Evolutionary conservation across 352 stramenopile genomes (phyloP).

Genomic region (Pythium rishiriense): DNA sequence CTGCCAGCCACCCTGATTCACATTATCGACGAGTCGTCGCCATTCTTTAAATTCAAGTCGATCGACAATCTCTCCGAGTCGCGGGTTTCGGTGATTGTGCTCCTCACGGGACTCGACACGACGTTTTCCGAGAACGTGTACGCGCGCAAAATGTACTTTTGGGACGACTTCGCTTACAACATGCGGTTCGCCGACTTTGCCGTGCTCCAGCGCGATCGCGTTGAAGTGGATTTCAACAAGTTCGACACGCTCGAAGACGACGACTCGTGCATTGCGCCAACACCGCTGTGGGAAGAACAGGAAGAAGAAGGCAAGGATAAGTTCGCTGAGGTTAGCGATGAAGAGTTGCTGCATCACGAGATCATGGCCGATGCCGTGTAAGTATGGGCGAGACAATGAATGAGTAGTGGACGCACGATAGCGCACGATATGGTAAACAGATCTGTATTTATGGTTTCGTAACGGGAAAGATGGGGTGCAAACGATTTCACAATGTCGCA

Average conservation of each 20-base stretch:
- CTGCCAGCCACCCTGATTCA: slow-evolving; percentile 80
- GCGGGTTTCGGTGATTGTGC: slow-evolving; percentile 71
- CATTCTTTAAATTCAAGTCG: slow-evolving; percentile 77
- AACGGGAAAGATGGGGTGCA: background rate
- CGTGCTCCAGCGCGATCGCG: slow-evolving; percentile 60
- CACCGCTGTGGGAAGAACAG: slow-evolving; percentile 20
- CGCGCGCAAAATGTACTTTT: slow-evolving; percentile 88
- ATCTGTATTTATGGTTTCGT: slow-evolving; percentile 24
- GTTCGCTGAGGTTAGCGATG: background rate
- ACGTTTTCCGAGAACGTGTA: slow-evolving; percentile 88
- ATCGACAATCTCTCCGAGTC: slow-evolving; percentile 71
- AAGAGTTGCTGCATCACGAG: background rate
- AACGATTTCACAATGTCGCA: background rate
- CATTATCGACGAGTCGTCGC: slow-evolving; percentile 77
- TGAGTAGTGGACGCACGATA: too few species aligned
- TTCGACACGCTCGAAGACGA: slow-evolving; percentile 52
- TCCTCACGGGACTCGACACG: slow-evolving; percentile 82
- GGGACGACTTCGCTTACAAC: slow-evolving; percentile 83
- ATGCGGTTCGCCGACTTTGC: slow-evolving; percentile 79
- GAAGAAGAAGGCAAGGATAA: background rate
- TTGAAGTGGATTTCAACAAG: slow-evolving; percentile 66
- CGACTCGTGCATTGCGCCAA: slow-evolving; percentile 11
- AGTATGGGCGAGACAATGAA: background rate
- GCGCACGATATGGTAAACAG: too few species aligned
- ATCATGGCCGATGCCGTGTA: slow-evolving; percentile 6